A percentile compares a stretch with the other conserved stretches of the same genome.
Evolutionary conservation across 2,329 filamentous ascomycete genomes (phyloP).

Genomic region (Chaetomium globosum): DNA sequence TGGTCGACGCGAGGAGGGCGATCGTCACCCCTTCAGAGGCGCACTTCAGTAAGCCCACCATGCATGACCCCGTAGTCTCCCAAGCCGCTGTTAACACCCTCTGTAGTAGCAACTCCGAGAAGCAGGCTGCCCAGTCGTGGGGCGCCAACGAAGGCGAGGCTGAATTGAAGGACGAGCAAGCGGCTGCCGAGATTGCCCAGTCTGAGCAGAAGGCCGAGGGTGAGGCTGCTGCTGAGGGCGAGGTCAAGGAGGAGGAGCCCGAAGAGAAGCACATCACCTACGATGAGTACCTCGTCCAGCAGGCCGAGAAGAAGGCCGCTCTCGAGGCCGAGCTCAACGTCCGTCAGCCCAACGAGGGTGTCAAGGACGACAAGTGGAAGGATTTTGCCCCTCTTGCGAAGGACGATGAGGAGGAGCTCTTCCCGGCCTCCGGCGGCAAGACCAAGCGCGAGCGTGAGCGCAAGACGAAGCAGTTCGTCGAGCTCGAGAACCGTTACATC

Average conservation of each 20-base stretch:
- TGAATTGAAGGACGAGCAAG: conserved; percentile 89
- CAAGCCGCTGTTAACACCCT: conserved; percentile 33
- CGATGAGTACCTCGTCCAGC: conserved; percentile 78
- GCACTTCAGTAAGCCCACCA: conserved; percentile 49
- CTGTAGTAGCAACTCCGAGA: conserved; percentile 69
- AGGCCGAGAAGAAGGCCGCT: conserved; percentile 60
- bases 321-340: conserved; percentile 63
- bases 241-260: conserved; percentile 40
- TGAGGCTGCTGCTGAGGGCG: conserved; percentile 44
- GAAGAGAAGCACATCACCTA: conserved; percentile 78
- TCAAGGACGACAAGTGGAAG: conserved; percentile 86
- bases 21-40: conserved; percentile 57
- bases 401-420: conserved; percentile 73
- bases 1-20: conserved; percentile 57
- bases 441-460: conserved; percentile 81
- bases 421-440: conserved; percentile 75
- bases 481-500: conserved; percentile 82
- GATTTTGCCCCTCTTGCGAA: conserved; percentile 74
- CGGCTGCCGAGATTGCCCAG: conserved; percentile 85
- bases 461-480: conserved; percentile 87
- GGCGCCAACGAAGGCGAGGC: conserved; percentile 78
- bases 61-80: neutral
- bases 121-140: conserved; percentile 89
- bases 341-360: conserved; percentile 91
- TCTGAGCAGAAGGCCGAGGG: conserved; percentile 70